These are phyloP conservation scores for Pichia kudriavzevii DNA, from an alignment of 1,139 yeast species.

Conservation along the genomic window DNA sequence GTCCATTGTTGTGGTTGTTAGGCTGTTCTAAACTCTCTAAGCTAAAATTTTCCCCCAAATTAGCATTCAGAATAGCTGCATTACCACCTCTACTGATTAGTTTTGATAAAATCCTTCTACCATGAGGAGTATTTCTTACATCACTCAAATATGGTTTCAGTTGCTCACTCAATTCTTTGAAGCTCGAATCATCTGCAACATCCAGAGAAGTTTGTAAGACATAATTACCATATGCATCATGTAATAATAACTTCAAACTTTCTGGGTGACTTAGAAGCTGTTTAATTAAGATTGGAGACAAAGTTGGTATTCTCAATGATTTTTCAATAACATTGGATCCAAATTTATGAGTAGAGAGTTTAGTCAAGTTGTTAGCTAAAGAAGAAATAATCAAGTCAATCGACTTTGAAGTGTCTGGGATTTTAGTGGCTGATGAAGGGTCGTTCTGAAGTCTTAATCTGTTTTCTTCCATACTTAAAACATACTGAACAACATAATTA, in stretches of 20 bases:
- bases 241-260: conserved; percentile 41
- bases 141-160: conserved; percentile 56
- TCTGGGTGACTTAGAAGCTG: conserved; percentile 37
- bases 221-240: conserved; percentile 68
- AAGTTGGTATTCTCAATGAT: conserved; percentile 50
- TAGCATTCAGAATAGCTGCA: conserved; percentile 9
- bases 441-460: conserved; percentile 25
- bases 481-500: conserved; percentile 90
- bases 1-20: not conserved
- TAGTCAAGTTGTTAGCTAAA: conserved; percentile 40
- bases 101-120: conserved; percentile 58
- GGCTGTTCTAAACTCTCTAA: not conserved
- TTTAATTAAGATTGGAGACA: conserved; percentile 35
- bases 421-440: conserved; percentile 28
- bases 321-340: conserved; percentile 94
- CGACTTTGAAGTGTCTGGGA: conserved; percentile 34
- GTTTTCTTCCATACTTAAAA: conserved; percentile 48
- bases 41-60: conserved; percentile 4
- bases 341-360: conserved; percentile 79
- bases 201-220: conserved; percentile 77
- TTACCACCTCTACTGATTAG: conserved; percentile 28
- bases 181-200: conserved; percentile 49
- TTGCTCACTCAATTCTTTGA: conserved; percentile 40
- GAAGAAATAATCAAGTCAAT: conserved; percentile 24
- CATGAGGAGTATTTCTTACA: conserved; percentile 88